A percentile compares a stretch with the other conserved stretches of the same genome.
Conservation (phyloP, 768 basidiomycete species). For the Rhodotorula toruloides region DNA sequence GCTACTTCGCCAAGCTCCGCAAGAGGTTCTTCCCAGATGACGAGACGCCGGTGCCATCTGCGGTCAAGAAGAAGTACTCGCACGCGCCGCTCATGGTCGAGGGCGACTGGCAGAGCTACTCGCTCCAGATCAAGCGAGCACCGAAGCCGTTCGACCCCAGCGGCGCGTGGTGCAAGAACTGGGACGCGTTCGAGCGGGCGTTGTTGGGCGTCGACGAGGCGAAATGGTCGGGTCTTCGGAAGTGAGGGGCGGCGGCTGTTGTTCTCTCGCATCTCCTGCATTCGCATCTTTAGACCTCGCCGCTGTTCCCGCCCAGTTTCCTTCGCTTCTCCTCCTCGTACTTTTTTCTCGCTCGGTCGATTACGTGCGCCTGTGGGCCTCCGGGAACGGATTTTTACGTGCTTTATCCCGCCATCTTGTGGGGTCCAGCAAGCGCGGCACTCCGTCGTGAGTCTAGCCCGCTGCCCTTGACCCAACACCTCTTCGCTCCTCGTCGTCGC, state of each 20-base stretch:
- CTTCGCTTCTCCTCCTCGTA: no score
- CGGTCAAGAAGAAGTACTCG: constrained; percentile 3
- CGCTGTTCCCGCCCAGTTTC: no score
- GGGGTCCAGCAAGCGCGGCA: no score
- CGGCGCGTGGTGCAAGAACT: constrained; percentile 31
- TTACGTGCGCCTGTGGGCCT: no score
- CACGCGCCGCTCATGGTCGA: constrained; percentile 30
- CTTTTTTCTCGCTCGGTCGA: no score
- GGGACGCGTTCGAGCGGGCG: constrained; percentile 33
- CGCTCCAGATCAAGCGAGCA: constrained; percentile 21
- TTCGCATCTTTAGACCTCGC: no score
- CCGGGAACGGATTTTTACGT: no score
- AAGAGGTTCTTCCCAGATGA: not conserved
- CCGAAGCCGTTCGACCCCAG: not conserved
- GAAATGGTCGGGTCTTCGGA: constrained; percentile 11
- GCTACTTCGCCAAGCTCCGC: not conserved
- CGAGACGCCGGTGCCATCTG: no score
- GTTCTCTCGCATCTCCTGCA: no score
- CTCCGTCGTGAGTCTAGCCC: not conserved
- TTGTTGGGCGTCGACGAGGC: constrained; percentile 18
- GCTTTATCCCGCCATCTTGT: no score
- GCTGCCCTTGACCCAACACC: not conserved
- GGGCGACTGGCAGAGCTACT: constrained; percentile 22
- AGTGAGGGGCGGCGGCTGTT: no score
- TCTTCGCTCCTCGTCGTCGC: not conserved